phyloP scores from a whole-genome alignment of 257 asterid species.

The Verbascum thapsus region DNA sequence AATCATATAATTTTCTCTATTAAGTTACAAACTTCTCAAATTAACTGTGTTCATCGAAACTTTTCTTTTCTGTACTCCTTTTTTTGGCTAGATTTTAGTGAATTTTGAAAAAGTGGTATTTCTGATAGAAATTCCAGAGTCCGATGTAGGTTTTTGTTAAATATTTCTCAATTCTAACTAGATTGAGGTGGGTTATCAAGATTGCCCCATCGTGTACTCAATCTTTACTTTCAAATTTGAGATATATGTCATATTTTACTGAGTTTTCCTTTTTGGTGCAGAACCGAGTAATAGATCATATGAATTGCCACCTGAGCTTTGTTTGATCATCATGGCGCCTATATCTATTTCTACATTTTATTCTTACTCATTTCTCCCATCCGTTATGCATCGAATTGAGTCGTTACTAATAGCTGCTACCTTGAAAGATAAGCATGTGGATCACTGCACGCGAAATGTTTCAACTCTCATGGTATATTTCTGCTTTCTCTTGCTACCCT shows the following conservation, averaged over 20 bases:
- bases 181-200: background rate
- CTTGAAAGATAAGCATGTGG: conserved; percentile 51
- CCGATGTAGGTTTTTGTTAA: background rate
- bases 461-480: conserved; percentile 53
- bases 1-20: background rate
- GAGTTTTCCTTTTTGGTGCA: conserved; percentile 31
- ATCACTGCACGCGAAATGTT: conserved; percentile 48
- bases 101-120: background rate
- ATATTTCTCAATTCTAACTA: too few species aligned
- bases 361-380: conserved; percentile 69
- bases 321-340: conserved; percentile 67
- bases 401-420: conserved; percentile 67
- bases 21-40: background rate
- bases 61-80: background rate
- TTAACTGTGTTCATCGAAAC: background rate
- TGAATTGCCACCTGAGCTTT: conserved; percentile 86
- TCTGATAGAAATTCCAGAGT: background rate
- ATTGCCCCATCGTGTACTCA: background rate
- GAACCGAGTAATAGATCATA: conserved; percentile 47
- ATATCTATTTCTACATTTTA: conserved; percentile 52
- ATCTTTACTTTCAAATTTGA: background rate
- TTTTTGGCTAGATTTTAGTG: background rate
- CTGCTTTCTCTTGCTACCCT: background rate
- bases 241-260: conserved; percentile 13
- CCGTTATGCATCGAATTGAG: conserved; percentile 80